Evolutionary conservation across 164 flowering plant genomes (phyloP), one percentile per base, ranked within the genome.

Genomic region (Malania oleifera): DNA sequence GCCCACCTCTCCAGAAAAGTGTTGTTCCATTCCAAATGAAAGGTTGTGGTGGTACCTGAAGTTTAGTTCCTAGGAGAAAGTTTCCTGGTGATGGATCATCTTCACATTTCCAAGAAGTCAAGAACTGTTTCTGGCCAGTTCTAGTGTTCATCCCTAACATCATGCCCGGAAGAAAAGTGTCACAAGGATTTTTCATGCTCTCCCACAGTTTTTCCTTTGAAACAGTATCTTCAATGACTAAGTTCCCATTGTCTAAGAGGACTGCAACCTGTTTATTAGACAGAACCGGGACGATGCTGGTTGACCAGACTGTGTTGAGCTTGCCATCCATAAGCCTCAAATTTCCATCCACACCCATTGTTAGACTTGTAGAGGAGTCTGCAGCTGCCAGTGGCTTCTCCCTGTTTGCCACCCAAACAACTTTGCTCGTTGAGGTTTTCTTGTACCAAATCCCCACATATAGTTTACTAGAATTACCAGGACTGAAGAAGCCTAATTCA

Each of bases 331-430:
- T 2, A 19, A 73, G 52, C 20, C 52, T 37, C 14, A 73, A 35
- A 45, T 65, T 73, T 18, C 74, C 74, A 31, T 58, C 57, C 3
- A 49, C 39, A 23, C 59, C 53, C 13, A 77, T 53, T 3, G 45
- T 27, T 7, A 70, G 15, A 20, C 1, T 27, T 0, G 60, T 68
- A 1, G 38, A 20, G 1, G 62, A 19, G 35, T 63, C 54, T 11
- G 38, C 15, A 41, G 10, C 57, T n/a, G 40, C 17, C 38, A 72
- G 2, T 1, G 79, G 77, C 1, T 12, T 59, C 11, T 74, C 73
- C 22, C 77, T 54, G 65, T 77, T 75, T 23, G 81, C 81, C 9
- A 77, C 76, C 84, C 84, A 80, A 1, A 77, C 70, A 18, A 74
- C 55, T 19, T 38, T 63, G 12, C 17, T 15, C 0, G 23, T 51